Evolutionary conservation across 305 asterid species (phyloP).

Genomic region (Rubia peregrina): DNA sequence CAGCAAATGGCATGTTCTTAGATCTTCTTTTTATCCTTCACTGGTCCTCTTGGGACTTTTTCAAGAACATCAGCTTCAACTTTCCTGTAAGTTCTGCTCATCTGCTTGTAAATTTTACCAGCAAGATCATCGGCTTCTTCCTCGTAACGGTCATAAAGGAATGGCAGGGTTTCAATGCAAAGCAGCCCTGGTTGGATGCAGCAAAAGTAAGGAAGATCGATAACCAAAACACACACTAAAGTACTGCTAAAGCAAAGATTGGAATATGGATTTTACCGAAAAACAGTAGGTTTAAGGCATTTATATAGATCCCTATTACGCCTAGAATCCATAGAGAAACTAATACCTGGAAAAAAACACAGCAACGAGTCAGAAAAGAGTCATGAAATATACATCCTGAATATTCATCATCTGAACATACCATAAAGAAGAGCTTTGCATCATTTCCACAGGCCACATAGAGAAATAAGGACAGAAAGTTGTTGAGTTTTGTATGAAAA

Average conservation of each 20-base stretch:
- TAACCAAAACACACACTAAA: background rate
- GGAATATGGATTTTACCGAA: conserved; percentile 31
- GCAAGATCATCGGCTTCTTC: conserved; percentile 45
- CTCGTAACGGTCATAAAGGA: conserved; percentile 42
- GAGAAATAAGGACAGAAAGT: conserved; percentile 22
- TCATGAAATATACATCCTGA: background rate
- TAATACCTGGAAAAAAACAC: conserved; percentile 27
- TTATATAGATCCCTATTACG: conserved; percentile 38
- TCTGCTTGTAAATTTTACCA: conserved; percentile 16
- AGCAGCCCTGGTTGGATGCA: conserved; percentile 30
- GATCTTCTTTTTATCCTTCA: conserved; percentile 20
- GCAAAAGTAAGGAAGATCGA: background rate
- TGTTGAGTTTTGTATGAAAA: conserved; percentile 31
- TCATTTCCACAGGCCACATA: conserved; percentile 44
- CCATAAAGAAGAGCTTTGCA: conserved; percentile 40
- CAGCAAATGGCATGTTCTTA: background rate
- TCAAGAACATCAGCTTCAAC: conserved; percentile 32
- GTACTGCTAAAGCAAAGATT: background rate
- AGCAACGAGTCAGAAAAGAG: background rate
- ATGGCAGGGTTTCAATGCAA: conserved; percentile 44
- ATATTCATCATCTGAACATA: background rate
- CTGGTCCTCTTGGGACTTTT: conserved; percentile 42
- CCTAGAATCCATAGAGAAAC: conserved; percentile 41
- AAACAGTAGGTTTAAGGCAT: conserved; percentile 50
- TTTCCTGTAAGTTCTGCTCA: conserved; percentile 28